Evolutionary conservation across 177 flowering plant genomes (phyloP).

Genomic region (Vitis hybrid): DNA sequence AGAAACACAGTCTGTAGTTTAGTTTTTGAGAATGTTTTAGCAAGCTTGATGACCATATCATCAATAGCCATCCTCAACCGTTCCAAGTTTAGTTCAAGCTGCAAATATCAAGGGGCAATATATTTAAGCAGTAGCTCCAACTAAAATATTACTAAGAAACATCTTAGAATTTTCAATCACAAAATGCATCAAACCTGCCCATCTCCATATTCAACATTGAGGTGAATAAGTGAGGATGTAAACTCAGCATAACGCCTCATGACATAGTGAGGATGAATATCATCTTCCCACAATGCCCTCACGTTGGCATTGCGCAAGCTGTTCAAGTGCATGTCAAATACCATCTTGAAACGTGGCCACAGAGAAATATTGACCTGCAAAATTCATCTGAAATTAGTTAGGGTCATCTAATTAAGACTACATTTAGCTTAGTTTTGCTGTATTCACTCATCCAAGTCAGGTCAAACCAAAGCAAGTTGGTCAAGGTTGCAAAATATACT

Average conservation of each 20-base stretch:
- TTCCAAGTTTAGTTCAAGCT: conserved; percentile 97
- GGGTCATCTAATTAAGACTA: not conserved
- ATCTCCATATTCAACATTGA: conserved; percentile 94
- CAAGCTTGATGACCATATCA: conserved; percentile 86
- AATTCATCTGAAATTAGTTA: conserved; percentile 3
- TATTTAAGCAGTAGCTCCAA: conserved; percentile 7
- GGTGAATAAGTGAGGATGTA: conserved; percentile 90
- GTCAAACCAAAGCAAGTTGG: too few relatives aligned
- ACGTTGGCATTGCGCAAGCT: conserved; percentile 91
- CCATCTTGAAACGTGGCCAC: conserved; percentile 99
- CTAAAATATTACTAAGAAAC: not conserved
- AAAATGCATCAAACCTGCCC: conserved; percentile 70
- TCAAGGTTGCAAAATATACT: too few relatives aligned
- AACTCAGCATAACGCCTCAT: conserved; percentile 99
- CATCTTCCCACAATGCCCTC: conserved; percentile 96
- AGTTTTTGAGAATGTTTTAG: conserved; percentile 62
- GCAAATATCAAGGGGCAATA: conserved; percentile 17
- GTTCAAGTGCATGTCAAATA: conserved; percentile 93
- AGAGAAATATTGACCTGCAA: conserved; percentile 84
- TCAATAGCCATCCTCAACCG: conserved; percentile 93
- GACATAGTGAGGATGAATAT: conserved; percentile 95
- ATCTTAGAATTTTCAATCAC: not conserved
- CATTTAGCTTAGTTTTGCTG: too few relatives aligned
- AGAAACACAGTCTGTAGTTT: conserved; percentile 90
- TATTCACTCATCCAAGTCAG: too few relatives aligned